A percentile compares a stretch with the other conserved stretches of the same genome.
These are phyloP conservation scores for Neonothopanus nambi DNA, from an alignment of 1,284 basidiomycete species.

Conservation along the genomic window DNA sequence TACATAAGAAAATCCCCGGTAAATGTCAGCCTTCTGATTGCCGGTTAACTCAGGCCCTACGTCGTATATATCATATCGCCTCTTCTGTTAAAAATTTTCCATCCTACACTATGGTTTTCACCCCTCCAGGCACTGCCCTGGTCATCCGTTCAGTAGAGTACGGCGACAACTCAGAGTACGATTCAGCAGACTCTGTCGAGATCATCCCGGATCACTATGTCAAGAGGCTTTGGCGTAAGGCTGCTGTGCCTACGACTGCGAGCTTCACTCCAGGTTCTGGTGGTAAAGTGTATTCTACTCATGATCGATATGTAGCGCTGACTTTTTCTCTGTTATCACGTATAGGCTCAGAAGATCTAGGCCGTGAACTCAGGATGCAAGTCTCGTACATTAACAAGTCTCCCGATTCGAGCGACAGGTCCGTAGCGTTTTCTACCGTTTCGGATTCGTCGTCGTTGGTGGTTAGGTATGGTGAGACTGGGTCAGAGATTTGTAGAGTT, in stretches of 20 bases:
- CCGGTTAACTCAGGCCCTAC: too few relatives aligned
- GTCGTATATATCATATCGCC: too few relatives aligned
- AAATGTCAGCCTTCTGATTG: too few relatives aligned
- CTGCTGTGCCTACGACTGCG: background rate
- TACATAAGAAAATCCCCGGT: too few relatives aligned
- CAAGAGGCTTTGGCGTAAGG: conserved; percentile 20
- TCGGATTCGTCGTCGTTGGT: background rate
- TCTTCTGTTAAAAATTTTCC: too few relatives aligned
- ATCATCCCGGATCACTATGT: conserved; percentile 22
- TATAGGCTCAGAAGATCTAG: too few relatives aligned
- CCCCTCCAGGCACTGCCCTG: conserved; percentile 12
- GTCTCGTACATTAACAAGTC: conserved; percentile 15
- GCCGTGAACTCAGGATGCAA: background rate
- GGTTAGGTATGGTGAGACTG: background rate
- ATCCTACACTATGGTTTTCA: conserved; percentile 15
- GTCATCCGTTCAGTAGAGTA: conserved; percentile 19
- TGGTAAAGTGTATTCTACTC: background rate
- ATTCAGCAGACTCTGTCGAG: conserved; percentile 1
- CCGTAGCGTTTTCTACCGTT: conserved; percentile 11
- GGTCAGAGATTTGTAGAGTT: background rate
- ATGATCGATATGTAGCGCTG: too few relatives aligned
- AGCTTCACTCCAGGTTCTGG: background rate
- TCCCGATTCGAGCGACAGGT: conserved; percentile 13
- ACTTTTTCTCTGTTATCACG: too few relatives aligned
- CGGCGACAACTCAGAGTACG: conserved; percentile 19